Evolutionary conservation across 2,329 filamentous ascomycete genomes (phyloP).

Genomic region (Diaporthe humulicola): DNA sequence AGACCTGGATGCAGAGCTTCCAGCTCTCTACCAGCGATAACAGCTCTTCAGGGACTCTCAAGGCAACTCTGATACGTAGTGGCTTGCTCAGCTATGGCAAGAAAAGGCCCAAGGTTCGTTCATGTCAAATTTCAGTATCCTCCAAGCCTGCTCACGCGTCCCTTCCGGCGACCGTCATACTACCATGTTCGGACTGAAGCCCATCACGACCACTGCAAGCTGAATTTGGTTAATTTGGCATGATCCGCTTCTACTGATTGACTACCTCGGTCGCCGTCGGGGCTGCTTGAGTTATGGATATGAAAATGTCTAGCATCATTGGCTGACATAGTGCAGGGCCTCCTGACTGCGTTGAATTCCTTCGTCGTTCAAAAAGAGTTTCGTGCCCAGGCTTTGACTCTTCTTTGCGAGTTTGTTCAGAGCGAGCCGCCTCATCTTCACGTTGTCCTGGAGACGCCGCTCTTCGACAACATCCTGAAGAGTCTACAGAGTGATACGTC

Average conservation of each 20-base stretch:
- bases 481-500: constrained; percentile 85
- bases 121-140: background rate
- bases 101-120: constrained; percentile 70
- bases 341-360: constrained; percentile 75
- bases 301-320: constrained; percentile 35
- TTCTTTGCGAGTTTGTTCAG: constrained; percentile 80
- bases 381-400: constrained; percentile 73
- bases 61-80: constrained; percentile 64
- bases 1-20: constrained; percentile 68
- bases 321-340: constrained; percentile 60
- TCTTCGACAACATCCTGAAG: constrained; percentile 79
- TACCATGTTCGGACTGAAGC: background rate
- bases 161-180: background rate
- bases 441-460: constrained; percentile 76
- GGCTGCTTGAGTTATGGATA: background rate
- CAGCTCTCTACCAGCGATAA: constrained; percentile 52
- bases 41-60: constrained; percentile 56
- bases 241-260: background rate
- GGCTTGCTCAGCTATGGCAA: constrained; percentile 74
- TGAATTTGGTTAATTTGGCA: background rate
- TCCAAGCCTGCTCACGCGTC: background rate
- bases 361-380: constrained; percentile 75
- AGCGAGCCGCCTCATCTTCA: constrained; percentile 85
- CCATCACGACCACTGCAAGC: background rate
- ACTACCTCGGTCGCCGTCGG: background rate